Evolutionary conservation across 768 basidiomycete species (phyloP).

Genomic region (Psilocybe subaeruginosa): DNA sequence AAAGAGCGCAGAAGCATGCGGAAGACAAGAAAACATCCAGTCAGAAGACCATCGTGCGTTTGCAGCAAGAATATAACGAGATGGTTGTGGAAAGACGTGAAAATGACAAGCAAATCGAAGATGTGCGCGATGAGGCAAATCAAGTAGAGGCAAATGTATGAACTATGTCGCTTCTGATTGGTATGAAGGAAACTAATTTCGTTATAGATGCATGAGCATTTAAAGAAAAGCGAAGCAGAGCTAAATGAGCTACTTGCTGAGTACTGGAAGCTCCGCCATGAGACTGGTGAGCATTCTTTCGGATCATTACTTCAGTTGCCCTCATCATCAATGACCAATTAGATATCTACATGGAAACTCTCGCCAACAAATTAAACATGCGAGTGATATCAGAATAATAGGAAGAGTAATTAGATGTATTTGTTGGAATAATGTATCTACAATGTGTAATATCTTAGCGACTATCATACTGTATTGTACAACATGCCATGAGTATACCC

Average conservation of each 20-base stretch:
- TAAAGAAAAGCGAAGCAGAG: conserved; percentile 75
- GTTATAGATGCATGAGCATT: conserved; percentile 74
- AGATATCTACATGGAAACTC: conserved; percentile 89
- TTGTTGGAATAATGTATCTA: neutral
- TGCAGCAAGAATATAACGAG: conserved; percentile 79
- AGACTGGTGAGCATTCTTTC: conserved; percentile 55
- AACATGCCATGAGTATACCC: neutral
- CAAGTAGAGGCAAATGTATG: conserved; percentile 68
- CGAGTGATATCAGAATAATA: conserved; percentile 31
- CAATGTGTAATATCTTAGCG: neutral
- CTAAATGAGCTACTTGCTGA: conserved; percentile 81
- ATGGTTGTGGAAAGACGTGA: conserved; percentile 78
- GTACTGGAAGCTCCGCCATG: conserved; percentile 81
- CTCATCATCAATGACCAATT: neutral
- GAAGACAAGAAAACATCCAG: conserved; percentile 80
- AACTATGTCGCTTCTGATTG: neutral
- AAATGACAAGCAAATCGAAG: conserved; percentile 79
- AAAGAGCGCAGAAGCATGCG: conserved; percentile 75
- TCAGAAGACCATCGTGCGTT: conserved; percentile 71
- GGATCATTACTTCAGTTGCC: neutral
- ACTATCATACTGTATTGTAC: neutral
- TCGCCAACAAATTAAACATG: conserved; percentile 81
- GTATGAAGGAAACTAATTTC: neutral
- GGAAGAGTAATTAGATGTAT: neutral
- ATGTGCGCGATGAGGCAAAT: conserved; percentile 70